phyloP scores from a whole-genome alignment of 2,329 filamentous ascomycete genomes.

The Didymella lethalis region DNA sequence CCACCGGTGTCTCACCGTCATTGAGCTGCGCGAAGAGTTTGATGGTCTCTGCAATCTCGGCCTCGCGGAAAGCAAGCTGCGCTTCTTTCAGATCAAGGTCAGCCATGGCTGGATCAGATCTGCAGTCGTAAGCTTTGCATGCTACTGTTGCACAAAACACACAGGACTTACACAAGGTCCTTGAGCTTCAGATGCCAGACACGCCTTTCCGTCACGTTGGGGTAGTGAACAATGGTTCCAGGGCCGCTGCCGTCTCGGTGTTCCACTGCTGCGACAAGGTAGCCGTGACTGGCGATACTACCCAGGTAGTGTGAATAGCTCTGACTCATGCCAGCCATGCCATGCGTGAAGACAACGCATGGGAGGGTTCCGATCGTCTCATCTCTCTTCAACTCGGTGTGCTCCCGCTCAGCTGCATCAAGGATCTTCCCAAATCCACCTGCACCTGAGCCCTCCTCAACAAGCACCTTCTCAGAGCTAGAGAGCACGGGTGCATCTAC shows the following conservation, averaged over 20 bases:
- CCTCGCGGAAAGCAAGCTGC: slow-evolving; percentile 56
- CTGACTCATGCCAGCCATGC: slow-evolving; percentile 56
- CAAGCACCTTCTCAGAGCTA: slow-evolving; percentile 28
- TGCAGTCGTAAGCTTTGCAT: slow-evolving; percentile 7
- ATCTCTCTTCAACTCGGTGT: slow-evolving; percentile 38
- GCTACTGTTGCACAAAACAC: neutral
- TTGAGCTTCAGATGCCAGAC: slow-evolving; percentile 51
- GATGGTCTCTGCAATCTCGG: slow-evolving; percentile 57
- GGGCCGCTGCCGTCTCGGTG: slow-evolving; percentile 58
- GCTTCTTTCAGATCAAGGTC: slow-evolving; percentile 51
- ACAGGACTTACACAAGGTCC: slow-evolving; percentile 39
- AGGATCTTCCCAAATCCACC: slow-evolving; percentile 28
- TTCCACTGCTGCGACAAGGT: slow-evolving; percentile 57
- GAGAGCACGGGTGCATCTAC: slow-evolving; percentile 54
- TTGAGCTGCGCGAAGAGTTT: slow-evolving; percentile 53
- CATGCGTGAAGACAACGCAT: slow-evolving; percentile 57
- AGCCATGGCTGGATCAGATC: slow-evolving; percentile 43
- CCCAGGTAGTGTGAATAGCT: slow-evolving; percentile 57
- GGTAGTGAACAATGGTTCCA: slow-evolving; percentile 52
- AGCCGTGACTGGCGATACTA: slow-evolving; percentile 56
- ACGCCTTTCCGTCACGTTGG: slow-evolving; percentile 42
- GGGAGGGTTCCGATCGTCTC: slow-evolving; percentile 46
- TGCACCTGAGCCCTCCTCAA: slow-evolving; percentile 31
- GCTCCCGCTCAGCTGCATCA: slow-evolving; percentile 30
- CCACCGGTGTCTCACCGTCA: slow-evolving; percentile 47